These are phyloP conservation scores for Geotrichum phurueaensis DNA, from an alignment of 1,139 yeast genomes.

Conservation along the genomic window DNA sequence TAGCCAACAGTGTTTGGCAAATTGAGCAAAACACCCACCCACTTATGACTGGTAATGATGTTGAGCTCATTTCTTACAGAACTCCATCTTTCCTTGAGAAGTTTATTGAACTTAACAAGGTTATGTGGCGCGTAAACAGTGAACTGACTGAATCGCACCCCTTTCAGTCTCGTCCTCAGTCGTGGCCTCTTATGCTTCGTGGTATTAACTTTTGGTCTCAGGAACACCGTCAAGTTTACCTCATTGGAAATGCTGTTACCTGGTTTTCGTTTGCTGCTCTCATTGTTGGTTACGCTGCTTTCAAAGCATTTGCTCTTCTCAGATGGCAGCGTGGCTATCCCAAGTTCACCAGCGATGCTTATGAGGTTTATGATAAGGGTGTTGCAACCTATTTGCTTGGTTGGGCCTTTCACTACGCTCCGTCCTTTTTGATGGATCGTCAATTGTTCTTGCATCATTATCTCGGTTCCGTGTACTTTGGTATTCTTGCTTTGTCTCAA, in stretches of 20 bases:
- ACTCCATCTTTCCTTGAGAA: constrained; percentile 61
- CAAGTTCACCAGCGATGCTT: constrained; percentile 45
- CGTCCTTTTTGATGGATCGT: constrained; percentile 90
- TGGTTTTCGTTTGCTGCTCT: constrained; percentile 82
- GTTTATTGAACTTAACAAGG: constrained; percentile 68
- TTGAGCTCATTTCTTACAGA: constrained; percentile 58
- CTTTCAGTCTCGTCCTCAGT: constrained; percentile 80
- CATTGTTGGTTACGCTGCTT: constrained; percentile 49
- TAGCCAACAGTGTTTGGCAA: constrained; percentile 77
- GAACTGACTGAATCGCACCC: constrained; percentile 79
- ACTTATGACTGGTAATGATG: constrained; percentile 35
- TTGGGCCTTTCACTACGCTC: constrained; percentile 78
- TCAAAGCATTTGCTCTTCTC: constrained; percentile 50
- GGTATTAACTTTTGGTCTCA: constrained; percentile 94
- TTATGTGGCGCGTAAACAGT: constrained; percentile 88
- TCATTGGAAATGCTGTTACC: constrained; percentile 81
- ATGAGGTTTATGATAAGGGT: constrained; percentile 67
- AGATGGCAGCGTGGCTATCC: constrained; percentile 61
- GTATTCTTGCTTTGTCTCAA: constrained; percentile 78
- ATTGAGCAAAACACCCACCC: constrained; percentile 63
- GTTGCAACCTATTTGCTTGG: constrained; percentile 66
- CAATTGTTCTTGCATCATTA: constrained; percentile 92
- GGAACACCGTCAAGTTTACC: constrained; percentile 71
- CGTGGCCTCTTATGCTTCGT: constrained; percentile 85
- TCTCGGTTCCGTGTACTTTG: constrained; percentile 85